These are phyloP conservation scores for Claviceps sorghi DNA, from an alignment of 2,329 filamentous ascomycete genomes.

Conservation along the genomic window DNA sequence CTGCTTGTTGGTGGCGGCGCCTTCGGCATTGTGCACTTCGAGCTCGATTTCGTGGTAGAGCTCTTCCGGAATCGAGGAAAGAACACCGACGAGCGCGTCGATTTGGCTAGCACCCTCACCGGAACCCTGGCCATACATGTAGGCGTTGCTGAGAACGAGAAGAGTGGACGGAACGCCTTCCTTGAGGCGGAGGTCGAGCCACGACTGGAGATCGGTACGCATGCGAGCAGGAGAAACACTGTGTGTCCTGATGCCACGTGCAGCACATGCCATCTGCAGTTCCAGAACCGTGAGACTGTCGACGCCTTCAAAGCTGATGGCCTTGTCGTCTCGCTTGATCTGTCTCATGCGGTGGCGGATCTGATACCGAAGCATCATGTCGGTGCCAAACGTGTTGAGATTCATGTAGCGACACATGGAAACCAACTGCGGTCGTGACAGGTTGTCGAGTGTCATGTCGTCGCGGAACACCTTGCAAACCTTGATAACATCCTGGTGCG, in stretches of 20 bases:
- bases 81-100: conserved; percentile 78
- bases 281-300: conserved; percentile 87
- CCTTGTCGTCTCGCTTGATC: conserved; percentile 94
- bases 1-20: conserved; percentile 96
- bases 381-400: conserved; percentile 89
- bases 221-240: conserved; percentile 79
- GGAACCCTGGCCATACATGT: conserved; percentile 85
- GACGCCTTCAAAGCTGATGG: conserved; percentile 86
- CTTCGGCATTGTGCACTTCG: conserved; percentile 92
- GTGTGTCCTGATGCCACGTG: conserved; percentile 82
- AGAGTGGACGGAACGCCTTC: conserved; percentile 94
- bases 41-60: conserved; percentile 99
- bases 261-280: conserved; percentile 81
- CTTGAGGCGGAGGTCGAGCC: conserved; percentile 85
- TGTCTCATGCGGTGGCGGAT: conserved; percentile 96
- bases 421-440: conserved; percentile 87
- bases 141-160: conserved; percentile 89
- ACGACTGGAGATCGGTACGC: conserved; percentile 79
- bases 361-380: conserved; percentile 95
- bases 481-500: conserved; percentile 84
- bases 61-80: conserved; percentile 92
- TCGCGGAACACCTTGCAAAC: conserved; percentile 99
- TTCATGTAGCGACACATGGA: conserved; percentile 99
- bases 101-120: conserved; percentile 83
- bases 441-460: conserved; percentile 89